These are phyloP conservation scores for Jackrogersella multiformis DNA, from an alignment of 495 filamentous ascomycete species.

Conservation along the genomic window DNA sequence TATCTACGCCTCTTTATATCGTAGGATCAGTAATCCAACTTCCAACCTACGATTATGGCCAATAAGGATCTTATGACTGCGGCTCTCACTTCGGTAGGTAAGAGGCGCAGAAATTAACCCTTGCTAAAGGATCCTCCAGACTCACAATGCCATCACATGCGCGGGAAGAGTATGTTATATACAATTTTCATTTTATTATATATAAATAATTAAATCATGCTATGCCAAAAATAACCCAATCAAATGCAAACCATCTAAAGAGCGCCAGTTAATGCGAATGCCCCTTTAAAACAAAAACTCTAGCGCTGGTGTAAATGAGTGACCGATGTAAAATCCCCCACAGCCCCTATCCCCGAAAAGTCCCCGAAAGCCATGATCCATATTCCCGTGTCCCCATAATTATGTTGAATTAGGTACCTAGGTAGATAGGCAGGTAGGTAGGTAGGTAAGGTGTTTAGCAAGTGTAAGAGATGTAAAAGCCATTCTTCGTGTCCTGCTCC, in stretches of 20 bases:
- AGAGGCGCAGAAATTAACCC: background rate
- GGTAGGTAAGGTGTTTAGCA: constrained; percentile 17
- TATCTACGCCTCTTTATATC: no score
- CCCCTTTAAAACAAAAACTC: background rate
- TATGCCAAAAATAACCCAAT: background rate
- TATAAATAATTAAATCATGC: background rate
- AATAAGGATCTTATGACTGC: no score
- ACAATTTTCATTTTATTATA: background rate
- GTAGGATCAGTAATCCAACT: no score
- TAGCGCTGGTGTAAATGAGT: constrained; percentile 8
- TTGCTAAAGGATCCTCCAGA: background rate
- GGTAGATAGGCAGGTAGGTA: background rate
- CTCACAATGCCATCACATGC: background rate
- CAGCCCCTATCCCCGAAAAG: background rate
- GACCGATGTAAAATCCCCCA: background rate
- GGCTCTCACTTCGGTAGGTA: background rate
- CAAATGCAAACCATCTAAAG: background rate
- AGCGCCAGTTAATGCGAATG: background rate
- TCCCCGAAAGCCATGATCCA: background rate
- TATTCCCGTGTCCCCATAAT: background rate
- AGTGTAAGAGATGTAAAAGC: constrained; percentile 24
- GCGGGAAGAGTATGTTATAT: background rate
- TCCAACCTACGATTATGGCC: no score
- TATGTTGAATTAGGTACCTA: background rate
- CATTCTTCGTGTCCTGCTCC: constrained; percentile 38